Percentiles rank a stretch among this genome's conserved stretches.
phyloP scores from a whole-genome alignment of 2,329 filamentous ascomycete genomes.

The Myriangium duriaei region DNA sequence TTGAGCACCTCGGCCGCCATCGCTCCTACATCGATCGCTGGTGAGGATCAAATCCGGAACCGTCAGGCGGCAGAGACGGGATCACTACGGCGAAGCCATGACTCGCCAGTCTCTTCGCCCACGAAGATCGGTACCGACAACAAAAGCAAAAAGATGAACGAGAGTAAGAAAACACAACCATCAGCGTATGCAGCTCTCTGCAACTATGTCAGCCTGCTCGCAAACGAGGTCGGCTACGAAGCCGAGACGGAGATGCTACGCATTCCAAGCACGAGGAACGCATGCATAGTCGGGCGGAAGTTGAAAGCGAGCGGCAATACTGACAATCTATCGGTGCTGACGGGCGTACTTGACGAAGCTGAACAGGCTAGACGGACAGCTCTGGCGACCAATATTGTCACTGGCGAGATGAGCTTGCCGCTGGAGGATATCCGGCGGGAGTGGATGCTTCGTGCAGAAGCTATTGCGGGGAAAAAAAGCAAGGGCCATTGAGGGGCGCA shows the following conservation, averaged over 20 bases:
- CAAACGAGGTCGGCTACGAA: slow-evolving; percentile 58
- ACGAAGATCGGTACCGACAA: neutral
- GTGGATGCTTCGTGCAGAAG: slow-evolving; percentile 12
- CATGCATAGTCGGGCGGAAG: slow-evolving; percentile 59
- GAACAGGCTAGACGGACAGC: slow-evolving; percentile 4
- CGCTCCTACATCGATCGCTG: too few relatives aligned
- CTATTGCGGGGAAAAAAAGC: slow-evolving; percentile 12
- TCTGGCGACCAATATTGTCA: slow-evolving; percentile 9
- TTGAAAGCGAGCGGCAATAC: neutral
- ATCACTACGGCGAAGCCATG: slow-evolving; percentile 15
- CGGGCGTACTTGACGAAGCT: neutral
- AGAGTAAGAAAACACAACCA: slow-evolving; percentile 23
- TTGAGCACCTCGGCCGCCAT: neutral
- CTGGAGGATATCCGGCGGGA: slow-evolving; percentile 11
- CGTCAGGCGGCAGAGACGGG: slow-evolving; percentile 23
- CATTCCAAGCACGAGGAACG: slow-evolving; percentile 86
- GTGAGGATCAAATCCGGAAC: slow-evolving; percentile 2
- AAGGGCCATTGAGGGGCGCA: slow-evolving; percentile 13
- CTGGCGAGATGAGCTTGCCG: slow-evolving; percentile 9
- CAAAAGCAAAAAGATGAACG: slow-evolving; percentile 18
- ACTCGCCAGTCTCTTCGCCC: too few relatives aligned
- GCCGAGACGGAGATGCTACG: slow-evolving; percentile 75
- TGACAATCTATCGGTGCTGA: neutral
- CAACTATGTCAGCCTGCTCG: slow-evolving; percentile 60
- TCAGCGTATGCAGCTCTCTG: slow-evolving; percentile 79